Conservation (phyloP, 805 yeast species). For the Brettanomyces custersianus region DNA sequence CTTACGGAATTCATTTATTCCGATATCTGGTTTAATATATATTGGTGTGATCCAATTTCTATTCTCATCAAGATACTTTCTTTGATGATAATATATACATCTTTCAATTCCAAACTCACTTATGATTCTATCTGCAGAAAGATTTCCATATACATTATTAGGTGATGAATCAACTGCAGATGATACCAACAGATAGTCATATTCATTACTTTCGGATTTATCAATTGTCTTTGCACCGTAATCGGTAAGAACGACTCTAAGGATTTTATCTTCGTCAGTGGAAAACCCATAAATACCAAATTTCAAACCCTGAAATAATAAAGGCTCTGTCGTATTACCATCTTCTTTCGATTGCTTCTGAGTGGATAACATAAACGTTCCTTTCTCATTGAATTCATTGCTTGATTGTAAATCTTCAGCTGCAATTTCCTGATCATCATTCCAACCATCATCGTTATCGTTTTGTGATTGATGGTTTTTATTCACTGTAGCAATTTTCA, state of each 20-base stretch:
- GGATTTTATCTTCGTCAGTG: conserved; percentile 9
- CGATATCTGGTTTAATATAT: background rate
- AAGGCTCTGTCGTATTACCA: background rate
- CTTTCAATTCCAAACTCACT: conserved; percentile 25
- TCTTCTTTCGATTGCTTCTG: background rate
- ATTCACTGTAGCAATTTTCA: conserved; percentile 10
- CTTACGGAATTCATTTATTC: conserved; percentile 1
- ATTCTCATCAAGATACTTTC: conserved; percentile 10
- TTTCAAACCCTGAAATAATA: conserved; percentile 11
- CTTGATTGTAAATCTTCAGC: background rate
- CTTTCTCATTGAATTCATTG: background rate
- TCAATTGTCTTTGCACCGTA: conserved; percentile 15
- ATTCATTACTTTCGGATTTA: background rate
- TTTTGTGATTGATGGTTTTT: background rate
- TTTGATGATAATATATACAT: conserved; percentile 15
- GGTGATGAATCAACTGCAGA: conserved; percentile 7
- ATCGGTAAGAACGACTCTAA: conserved; percentile 16
- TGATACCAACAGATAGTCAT: conserved; percentile 14
- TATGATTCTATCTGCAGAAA: conserved; percentile 9
- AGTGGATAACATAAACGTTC: background rate
- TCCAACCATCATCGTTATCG: background rate
- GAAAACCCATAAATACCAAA: conserved; percentile 16
- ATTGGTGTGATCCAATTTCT: conserved; percentile 19
- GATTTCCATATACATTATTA: too few relatives aligned
- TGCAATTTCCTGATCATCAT: background rate